A percentile compares a stretch with the other conserved stretches of the same genome.
phyloP scores from a whole-genome alignment of 2,329 filamentous ascomycete genomes.

The Hypoxylon sp. region DNA sequence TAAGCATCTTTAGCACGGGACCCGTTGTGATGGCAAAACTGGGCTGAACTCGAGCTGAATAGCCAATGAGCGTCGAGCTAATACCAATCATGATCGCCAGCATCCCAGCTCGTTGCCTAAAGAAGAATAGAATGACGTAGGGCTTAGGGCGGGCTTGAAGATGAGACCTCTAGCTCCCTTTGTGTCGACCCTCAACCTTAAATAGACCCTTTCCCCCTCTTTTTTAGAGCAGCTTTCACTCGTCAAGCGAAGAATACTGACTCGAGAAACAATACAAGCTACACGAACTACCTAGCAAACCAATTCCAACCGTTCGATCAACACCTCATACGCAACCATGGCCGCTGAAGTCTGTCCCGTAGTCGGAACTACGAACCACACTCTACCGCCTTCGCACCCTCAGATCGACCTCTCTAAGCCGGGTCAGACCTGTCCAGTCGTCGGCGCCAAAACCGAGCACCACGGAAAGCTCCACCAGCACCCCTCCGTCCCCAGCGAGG shows the following conservation, averaged over 20 bases:
- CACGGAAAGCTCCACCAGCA: conserved; percentile 60
- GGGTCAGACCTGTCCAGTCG: conserved; percentile 60
- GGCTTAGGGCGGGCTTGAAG: conserved; percentile 2
- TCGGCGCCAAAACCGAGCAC: conserved; percentile 61
- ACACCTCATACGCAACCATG: conserved; percentile 46
- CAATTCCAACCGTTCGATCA: not conserved
- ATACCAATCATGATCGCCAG: conserved; percentile 39
- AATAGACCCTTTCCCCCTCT: conserved; percentile 29
- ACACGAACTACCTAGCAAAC: conserved; percentile 4
- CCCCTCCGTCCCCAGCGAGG: conserved; percentile 55
- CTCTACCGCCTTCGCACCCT: conserved; percentile 59
- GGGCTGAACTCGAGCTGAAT: conserved; percentile 3
- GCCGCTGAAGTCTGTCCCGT: conserved; percentile 58
- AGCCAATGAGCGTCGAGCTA: conserved; percentile 35
- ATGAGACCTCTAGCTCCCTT: conserved; percentile 11
- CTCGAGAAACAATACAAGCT: conserved; percentile 2
- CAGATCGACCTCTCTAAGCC: conserved; percentile 60
- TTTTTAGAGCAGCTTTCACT: conserved; percentile 16
- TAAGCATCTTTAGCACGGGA: not conserved
- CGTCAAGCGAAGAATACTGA: conserved; percentile 6
- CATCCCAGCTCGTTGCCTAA: conserved; percentile 35
- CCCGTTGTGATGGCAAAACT: conserved; percentile 19
- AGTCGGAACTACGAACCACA: conserved; percentile 60
- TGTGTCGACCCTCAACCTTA: conserved; percentile 34
- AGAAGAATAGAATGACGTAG: conserved; percentile 41